Conservation (phyloP, 495 filamentous ascomycete species). For the Filosporella fistucella region DNA sequence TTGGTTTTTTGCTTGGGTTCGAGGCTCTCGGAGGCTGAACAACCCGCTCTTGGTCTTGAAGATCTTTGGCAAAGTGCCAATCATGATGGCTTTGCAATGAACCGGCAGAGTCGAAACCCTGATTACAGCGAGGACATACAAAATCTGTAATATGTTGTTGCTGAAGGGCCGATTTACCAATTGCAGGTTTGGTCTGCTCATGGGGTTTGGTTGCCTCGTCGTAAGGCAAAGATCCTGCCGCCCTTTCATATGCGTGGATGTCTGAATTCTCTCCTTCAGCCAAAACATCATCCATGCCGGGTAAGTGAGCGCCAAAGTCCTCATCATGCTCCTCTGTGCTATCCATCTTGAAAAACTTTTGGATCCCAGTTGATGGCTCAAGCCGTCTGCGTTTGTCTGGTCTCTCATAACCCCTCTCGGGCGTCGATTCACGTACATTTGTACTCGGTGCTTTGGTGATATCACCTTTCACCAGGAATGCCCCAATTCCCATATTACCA, state of each 20-base stretch:
- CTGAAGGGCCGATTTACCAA: conserved; percentile 20
- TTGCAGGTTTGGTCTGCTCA: not conserved
- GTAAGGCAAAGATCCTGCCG: conserved; percentile 23
- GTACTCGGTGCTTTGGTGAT: conserved; percentile 53
- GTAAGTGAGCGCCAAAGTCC: conserved; percentile 19
- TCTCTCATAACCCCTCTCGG: conserved; percentile 24
- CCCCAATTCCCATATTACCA: conserved; percentile 80
- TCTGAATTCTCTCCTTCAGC: conserved; percentile 24
- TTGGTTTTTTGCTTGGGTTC: conserved; percentile 27
- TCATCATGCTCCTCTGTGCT: conserved; percentile 19
- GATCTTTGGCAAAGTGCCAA: conserved; percentile 91
- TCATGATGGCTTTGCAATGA: conserved; percentile 78
- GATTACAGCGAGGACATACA: conserved; percentile 62
- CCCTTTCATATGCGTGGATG: conserved; percentile 16
- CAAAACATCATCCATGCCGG: conserved; percentile 12
- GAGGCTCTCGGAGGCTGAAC: conserved; percentile 1
- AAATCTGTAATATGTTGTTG: conserved; percentile 35
- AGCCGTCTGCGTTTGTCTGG: conserved; percentile 49
- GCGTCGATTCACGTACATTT: conserved; percentile 19
- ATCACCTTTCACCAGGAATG: conserved; percentile 76
- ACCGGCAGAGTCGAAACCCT: conserved; percentile 43
- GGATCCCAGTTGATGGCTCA: conserved; percentile 41
- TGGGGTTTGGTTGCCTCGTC: conserved; percentile 18
- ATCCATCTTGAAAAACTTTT: conserved; percentile 50
- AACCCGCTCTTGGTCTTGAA: conserved; percentile 59